Evolutionary conservation across 2,329 filamentous ascomycete species (phyloP), one percentile per base, ranked within the genome.

Genomic region (Gaeumannomyces tritici): DNA sequence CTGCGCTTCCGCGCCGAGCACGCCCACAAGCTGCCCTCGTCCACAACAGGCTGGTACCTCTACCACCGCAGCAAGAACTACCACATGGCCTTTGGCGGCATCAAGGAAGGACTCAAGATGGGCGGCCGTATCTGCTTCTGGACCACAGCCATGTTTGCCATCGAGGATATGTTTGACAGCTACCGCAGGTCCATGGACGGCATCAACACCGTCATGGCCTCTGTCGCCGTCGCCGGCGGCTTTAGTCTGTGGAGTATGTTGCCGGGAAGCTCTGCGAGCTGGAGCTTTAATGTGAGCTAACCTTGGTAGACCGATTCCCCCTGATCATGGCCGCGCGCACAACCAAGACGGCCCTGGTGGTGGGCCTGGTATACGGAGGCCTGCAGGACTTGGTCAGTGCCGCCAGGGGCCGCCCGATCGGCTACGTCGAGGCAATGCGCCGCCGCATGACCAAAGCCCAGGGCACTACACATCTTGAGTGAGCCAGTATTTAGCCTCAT

Each of bases 21-120:
- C 72, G 92, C 95, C 1, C 95, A 99, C 79, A 90, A 93, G 67
- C 86, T 97, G 65, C 95, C 95, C 26, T 87, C 85, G 4, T 88
- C 88, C 1, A 87, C 90, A 29, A 85, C 87, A 2, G 93, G 92
- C 24, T 99, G 95, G 95, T 99, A 93, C 73, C 84, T 98, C n/a
- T 99, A 99, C 75, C 93, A 98, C 79, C 97, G 97, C 77, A 91
- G 87, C 72, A 98, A 98, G 76, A 98, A 96, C 75, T 98, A 99
- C 77, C 86, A 91, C 69, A 83, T 89, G 61, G 87, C 90, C 69
- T 82, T 89, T 27, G 90, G 89, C 7, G 93, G 89, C 0, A 78
- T 96, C 24, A 85, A 85, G 61, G 91, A 96, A 70, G 95, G 91
- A 0, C 69, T 91, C 60, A 86, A 83, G 67, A 90, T 95, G 81